Percentiles rank a stretch among this genome's conserved stretches.
phyloP scores from a whole-genome alignment of 352 stramenopile genomes.

The Aphanomyces astaci region DNA sequence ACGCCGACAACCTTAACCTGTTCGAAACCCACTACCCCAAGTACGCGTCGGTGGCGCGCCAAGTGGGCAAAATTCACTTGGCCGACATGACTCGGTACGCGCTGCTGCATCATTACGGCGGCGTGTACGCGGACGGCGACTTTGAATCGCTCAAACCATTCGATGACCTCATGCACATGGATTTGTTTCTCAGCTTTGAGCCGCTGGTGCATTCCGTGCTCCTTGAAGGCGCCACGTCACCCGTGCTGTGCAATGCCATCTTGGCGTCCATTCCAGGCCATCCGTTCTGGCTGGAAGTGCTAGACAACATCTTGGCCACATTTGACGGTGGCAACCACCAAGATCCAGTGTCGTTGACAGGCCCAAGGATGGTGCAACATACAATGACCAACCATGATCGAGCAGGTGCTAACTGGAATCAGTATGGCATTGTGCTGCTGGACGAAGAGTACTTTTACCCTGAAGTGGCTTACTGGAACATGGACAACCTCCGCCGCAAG shows the following conservation, averaged over 20 bases:
- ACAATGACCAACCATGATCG: slow-evolving; percentile 26
- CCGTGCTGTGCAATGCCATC: slow-evolving; percentile 46
- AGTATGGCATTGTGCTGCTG: slow-evolving; percentile 29
- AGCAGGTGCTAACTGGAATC: not conserved
- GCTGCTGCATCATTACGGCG: slow-evolving; percentile 40
- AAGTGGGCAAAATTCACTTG: slow-evolving; percentile 38
- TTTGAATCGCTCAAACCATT: slow-evolving; percentile 45
- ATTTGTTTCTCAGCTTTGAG: slow-evolving; percentile 44
- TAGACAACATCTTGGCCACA: slow-evolving; percentile 40
- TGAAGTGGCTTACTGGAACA: slow-evolving; percentile 37
- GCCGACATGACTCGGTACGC: slow-evolving; percentile 50
- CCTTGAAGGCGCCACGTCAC: slow-evolving; percentile 31
- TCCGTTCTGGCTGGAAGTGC: slow-evolving; percentile 43
- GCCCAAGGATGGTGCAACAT: slow-evolving; percentile 39
- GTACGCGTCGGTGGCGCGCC: slow-evolving; percentile 35
- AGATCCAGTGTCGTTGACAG: slow-evolving; percentile 37
- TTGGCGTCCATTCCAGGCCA: slow-evolving; percentile 42
- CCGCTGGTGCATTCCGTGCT: slow-evolving; percentile 37
- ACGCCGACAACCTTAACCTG: slow-evolving; percentile 43
- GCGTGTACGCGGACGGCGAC: slow-evolving; percentile 45
- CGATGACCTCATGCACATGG: slow-evolving; percentile 30
- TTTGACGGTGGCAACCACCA: slow-evolving; percentile 29
- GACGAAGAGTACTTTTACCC: slow-evolving; percentile 46
- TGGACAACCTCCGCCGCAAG: slow-evolving; percentile 28
- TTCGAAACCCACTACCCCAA: slow-evolving; percentile 42